Evolutionary conservation across 192 early-diverging fungal species (phyloP).

Genomic region (Coemansia sp.): DNA sequence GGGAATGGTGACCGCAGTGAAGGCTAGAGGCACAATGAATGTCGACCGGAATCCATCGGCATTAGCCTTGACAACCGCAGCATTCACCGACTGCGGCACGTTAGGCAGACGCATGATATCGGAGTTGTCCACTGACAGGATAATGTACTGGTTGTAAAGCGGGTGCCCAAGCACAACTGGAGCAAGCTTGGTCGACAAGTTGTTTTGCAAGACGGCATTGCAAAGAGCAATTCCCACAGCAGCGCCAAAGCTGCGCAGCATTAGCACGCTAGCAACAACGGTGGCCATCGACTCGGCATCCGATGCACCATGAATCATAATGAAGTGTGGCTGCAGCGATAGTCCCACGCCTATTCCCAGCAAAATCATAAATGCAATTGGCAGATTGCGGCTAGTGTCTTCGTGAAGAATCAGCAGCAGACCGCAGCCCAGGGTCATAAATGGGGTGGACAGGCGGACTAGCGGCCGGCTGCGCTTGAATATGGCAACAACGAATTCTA

Average conservation of each 20-base stretch:
- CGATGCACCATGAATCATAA: slow-evolving; percentile 17
- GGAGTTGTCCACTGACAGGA: slow-evolving; percentile 32
- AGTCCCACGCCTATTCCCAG: slow-evolving; percentile 36
- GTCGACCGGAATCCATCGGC: slow-evolving; percentile 20
- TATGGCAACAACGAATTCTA: slow-evolving; percentile 5
- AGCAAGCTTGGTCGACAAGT: slow-evolving; percentile 33
- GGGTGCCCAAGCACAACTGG: slow-evolving; percentile 19
- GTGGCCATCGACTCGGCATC: slow-evolving; percentile 3
- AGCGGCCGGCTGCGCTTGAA: slow-evolving; percentile 14
- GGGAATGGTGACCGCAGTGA: slow-evolving; percentile 31
- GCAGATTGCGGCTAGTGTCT: slow-evolving; percentile 19
- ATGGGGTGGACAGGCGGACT: slow-evolving; percentile 9
- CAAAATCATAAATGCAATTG: slow-evolving; percentile 28
- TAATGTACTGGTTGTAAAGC: slow-evolving; percentile 30
- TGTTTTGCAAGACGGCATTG: slow-evolving; percentile 35
- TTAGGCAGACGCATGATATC: slow-evolving; percentile 32
- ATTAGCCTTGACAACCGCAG: slow-evolving; percentile 29
- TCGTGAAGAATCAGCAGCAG: slow-evolving; percentile 22
- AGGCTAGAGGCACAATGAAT: slow-evolving; percentile 24
- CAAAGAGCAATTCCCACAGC: slow-evolving; percentile 33
- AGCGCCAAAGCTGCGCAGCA: slow-evolving; percentile 28
- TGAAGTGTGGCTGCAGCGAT: slow-evolving; percentile 29
- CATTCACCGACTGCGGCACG: slow-evolving; percentile 39
- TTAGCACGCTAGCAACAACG: slow-evolving; percentile 23
- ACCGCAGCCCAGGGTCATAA: slow-evolving; percentile 27